Base-by-base conservation (phyloP, 441 rosid species). In the Gossypium gossypioides region DNA sequence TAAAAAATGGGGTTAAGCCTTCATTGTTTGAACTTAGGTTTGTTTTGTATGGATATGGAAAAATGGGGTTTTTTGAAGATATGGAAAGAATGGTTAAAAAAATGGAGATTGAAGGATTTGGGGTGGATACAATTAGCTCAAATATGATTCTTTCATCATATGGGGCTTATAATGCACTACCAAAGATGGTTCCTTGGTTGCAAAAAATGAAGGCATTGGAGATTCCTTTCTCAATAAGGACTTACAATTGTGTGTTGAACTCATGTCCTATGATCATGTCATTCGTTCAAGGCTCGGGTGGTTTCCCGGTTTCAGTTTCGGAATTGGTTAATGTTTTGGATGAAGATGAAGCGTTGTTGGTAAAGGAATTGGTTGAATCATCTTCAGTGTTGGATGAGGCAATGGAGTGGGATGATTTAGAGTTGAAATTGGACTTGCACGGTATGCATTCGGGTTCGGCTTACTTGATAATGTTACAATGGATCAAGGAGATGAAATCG, bases 91-190 rank as follows among this genome's bases (percentile, higher is more conserved):
- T 72, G 42, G 73, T 89, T 3, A 62, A 37, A 1, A 25, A 56
- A 67, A 86, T 91, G 90, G 90, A 81, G 69, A 75, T 63, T 9
- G 79, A 70, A 76, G 91, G 92, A 40, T 70, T 81, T 52, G 57
- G 27, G 60, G 77, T 87, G 19, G 96, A 94, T 76, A 87, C 87
- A 0, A 81, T 89, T 57, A 86, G 88, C 76, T 83, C 89, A 9
- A 94, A 90, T 60, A 90, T 94, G 97, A 77, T 90, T 74, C 88
- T 94, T 48, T 84, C 96, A 3, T 90, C 93, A 0, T 91, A 87
- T 61, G 96, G 98, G 72, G 82, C 82, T 74, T 86, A 83, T 51
- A 68, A 72, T 7, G 85, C 86, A 29, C 87, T 90, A 65, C 67
- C 85, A 2, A 75, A 77, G 65, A 90, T 93, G 91, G 80, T 77